Evolutionary conservation across 78 protist genomes (phyloP).

Genomic region (Monosiga brevicollis): DNA sequence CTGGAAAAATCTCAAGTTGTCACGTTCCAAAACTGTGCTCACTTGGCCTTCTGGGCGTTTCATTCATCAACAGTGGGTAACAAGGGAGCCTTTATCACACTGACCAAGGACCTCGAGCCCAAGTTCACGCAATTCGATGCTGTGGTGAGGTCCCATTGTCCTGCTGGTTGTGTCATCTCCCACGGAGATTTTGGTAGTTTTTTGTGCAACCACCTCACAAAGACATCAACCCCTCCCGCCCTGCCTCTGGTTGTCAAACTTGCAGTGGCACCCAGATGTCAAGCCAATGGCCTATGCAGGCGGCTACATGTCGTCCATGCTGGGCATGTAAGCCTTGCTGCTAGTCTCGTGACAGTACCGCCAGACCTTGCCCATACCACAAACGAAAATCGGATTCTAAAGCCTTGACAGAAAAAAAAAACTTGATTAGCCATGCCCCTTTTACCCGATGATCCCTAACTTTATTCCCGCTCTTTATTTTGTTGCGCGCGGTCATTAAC

Average conservation of each 20-base stretch:
- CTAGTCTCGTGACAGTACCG: too few relatives aligned
- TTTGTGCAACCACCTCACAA: background rate
- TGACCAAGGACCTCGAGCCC: conserved; percentile 21
- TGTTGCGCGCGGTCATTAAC: background rate
- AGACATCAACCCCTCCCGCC: background rate
- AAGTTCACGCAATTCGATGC: conserved; percentile 39
- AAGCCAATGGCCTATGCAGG: conserved; percentile 45
- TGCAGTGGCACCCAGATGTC: conserved; percentile 38
- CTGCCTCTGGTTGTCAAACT: background rate
- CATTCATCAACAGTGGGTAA: conserved; percentile 48
- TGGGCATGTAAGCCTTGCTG: background rate
- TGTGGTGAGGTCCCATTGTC: too few relatives aligned
- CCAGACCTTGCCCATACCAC: too few relatives aligned
- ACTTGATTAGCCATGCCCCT: too few relatives aligned
- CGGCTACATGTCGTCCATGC: background rate
- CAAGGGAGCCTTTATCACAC: conserved; percentile 80
- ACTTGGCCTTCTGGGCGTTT: background rate
- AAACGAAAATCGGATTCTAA: too few relatives aligned
- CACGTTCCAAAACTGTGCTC: background rate
- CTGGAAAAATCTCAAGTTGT: background rate
- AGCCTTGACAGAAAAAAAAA: too few relatives aligned
- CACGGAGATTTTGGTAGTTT: background rate
- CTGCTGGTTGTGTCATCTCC: background rate
- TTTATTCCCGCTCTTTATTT: background rate
- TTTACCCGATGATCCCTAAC: too few relatives aligned